Percentiles rank a stretch among this genome's conserved stretches.
phyloP scores from a whole-genome alignment of 176 grass and related monocot species.

The Aegilops umbellulata region DNA sequence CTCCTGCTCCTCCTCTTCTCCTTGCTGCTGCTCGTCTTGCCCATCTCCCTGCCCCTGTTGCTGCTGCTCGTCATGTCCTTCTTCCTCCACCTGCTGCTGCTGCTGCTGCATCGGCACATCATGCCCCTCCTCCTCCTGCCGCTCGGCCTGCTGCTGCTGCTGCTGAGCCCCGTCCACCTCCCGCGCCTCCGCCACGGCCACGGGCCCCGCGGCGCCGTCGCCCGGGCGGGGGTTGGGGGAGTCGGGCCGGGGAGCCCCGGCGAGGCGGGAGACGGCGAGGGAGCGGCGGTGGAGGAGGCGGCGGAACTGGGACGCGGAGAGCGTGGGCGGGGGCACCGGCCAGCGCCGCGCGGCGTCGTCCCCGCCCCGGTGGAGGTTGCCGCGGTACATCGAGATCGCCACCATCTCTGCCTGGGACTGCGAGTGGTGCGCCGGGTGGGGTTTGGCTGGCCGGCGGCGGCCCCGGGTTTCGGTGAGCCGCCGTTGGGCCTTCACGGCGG shows the following conservation, averaged over 20 bases:
- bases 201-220: not conserved
- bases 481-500: not conserved
- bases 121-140: not conserved
- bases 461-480: not conserved
- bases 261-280: constrained; percentile 42
- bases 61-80: not conserved
- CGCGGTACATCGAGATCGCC: constrained; percentile 72
- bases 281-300: constrained; percentile 50
- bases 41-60: not conserved
- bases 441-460: not conserved
- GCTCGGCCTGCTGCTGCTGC: not conserved
- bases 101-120: not conserved
- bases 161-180: not conserved
- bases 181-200: not conserved
- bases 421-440: not conserved
- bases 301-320: constrained; percentile 50
- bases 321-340: constrained; percentile 28
- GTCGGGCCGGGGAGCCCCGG: not conserved
- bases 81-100: not conserved
- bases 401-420: constrained; percentile 38
- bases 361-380: constrained; percentile 66
- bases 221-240: not conserved
- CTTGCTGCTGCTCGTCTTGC: not conserved
- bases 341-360: constrained; percentile 38
- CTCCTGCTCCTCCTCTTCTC: constrained; percentile 22